Evolutionary conservation across 2,329 filamentous ascomycete species (phyloP), one percentile per base, ranked within the genome.

Genomic region (Epichloe festucae): DNA sequence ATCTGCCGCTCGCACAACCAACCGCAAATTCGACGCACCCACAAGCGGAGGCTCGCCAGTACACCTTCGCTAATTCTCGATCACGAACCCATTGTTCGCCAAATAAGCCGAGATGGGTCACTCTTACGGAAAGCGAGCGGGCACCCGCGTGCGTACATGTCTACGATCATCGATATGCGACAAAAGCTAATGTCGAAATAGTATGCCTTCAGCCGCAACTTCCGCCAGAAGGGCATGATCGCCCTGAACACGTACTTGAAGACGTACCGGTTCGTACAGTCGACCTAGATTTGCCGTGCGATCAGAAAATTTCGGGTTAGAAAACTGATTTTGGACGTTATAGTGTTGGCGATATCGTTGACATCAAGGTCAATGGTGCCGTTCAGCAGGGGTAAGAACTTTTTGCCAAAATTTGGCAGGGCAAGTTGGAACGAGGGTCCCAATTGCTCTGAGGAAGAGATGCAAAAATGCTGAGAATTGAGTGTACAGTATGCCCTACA

Each of bases 331-430:
- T 48, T 55, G 60, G 53, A 60, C 12, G 1, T 38, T 34, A 56
- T 65, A 89, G 84, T 73, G 93, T 98, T 69, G 93, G 93, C 73
- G 93, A 98, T 70, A 96, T 97, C 66, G 93, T 98, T 69, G 93
- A 98, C 73, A 89, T 98, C 73, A 94, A 95, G 77, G 87, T 87
- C 70, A 97, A 98, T 79, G 93, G 90, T 85, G 93, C 89, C 69
- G 87, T 94, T 61, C 90, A 95, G 80, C 95, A 95, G 84, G 90
- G 89, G 87, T 93, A 78, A 83, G 84, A 61, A 50, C 31, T 47
- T n/a, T n/a, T 34, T 11, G 31, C 10, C 5, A 47, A 6, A 19
- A n/a, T 1, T 36, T 31, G 11, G 7, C 41, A 46, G 6, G 36
- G 27, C 31, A 39, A 14, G n/a, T 34, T 23, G 21, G 15, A 36